These are phyloP conservation scores for Plantago major DNA, from an alignment of 257 asterid species.

Conservation along the genomic window DNA sequence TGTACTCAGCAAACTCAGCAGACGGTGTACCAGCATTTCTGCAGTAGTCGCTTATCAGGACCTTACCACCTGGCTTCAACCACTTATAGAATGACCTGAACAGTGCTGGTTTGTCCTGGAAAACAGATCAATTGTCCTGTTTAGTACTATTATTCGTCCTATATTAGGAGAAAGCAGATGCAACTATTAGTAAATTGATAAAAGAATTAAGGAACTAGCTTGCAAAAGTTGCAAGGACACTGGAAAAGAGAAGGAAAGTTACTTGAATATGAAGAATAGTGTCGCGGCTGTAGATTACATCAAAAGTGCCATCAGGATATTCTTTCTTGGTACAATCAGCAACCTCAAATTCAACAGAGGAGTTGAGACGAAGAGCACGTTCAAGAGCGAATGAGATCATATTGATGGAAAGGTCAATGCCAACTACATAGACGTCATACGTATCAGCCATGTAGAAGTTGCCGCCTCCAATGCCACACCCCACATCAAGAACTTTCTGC, in stretches of 20 bases:
- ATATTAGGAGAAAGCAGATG: no score
- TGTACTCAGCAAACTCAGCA: conserved; percentile 61
- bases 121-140: background rate
- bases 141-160: background rate
- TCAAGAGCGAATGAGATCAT: conserved; percentile 97
- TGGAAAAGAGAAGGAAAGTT: conserved; percentile 18
- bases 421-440: conserved; percentile 86
- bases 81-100: conserved; percentile 89
- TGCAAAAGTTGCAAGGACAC: background rate
- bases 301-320: conserved; percentile 71
- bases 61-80: conserved; percentile 97
- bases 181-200: background rate
- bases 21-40: conserved; percentile 72
- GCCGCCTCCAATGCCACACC: conserved; percentile 99
- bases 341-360: conserved; percentile 97
- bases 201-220: background rate
- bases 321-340: conserved; percentile 93
- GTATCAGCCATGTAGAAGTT: conserved; percentile 93
- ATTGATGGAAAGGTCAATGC: conserved; percentile 84
- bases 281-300: conserved; percentile 92
- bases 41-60: conserved; percentile 91
- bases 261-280: conserved; percentile 95
- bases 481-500: conserved; percentile 91
- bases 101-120: conserved; percentile 88
- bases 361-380: conserved; percentile 79